Evolutionary conservation across 2,329 filamentous ascomycete genomes (phyloP).

Genomic region (Colletotrichum sublineola): DNA sequence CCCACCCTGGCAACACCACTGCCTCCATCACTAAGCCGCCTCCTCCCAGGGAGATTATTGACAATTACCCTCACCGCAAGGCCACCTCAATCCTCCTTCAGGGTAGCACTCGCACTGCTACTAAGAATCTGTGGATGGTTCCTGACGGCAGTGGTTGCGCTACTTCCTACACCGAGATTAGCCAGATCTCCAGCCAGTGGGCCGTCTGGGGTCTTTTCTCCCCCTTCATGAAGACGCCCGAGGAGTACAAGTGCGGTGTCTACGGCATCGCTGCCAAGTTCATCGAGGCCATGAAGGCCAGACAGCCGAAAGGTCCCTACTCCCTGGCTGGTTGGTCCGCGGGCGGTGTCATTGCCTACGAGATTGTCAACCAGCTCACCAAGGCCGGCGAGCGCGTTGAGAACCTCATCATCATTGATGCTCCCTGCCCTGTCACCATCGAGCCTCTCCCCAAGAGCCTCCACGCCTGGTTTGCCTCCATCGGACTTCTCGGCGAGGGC

Average conservation of each 20-base stretch:
- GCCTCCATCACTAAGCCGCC: constrained; percentile 62
- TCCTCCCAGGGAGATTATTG: constrained; percentile 53
- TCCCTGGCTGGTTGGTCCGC: constrained; percentile 81
- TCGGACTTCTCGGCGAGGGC: constrained; percentile 76
- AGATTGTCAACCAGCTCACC: constrained; percentile 72
- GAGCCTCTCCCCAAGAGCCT: constrained; percentile 75
- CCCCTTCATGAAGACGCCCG: constrained; percentile 73
- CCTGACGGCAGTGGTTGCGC: constrained; percentile 71
- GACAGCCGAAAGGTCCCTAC: constrained; percentile 78
- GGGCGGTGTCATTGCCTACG: constrained; percentile 79
- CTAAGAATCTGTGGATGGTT: constrained; percentile 65
- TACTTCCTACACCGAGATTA: constrained; percentile 75
- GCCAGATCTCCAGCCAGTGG: constrained; percentile 62
- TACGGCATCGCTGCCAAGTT: constrained; percentile 67
- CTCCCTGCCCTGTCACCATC: constrained; percentile 75
- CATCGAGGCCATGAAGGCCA: constrained; percentile 72
- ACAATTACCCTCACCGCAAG: constrained; percentile 64
- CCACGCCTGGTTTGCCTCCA: constrained; percentile 79
- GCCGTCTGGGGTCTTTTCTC: constrained; percentile 70
- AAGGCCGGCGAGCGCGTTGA: constrained; percentile 69
- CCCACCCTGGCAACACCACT: constrained; percentile 55
- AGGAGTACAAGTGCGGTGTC: constrained; percentile 68
- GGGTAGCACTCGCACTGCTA: constrained; percentile 60
- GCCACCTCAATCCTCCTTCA: constrained; percentile 62
- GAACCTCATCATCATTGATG: constrained; percentile 74